Evolutionary conservation across 805 yeast genomes (phyloP), one percentile per base, ranked within the genome.

Genomic region (Nakazawaea holstii): DNA sequence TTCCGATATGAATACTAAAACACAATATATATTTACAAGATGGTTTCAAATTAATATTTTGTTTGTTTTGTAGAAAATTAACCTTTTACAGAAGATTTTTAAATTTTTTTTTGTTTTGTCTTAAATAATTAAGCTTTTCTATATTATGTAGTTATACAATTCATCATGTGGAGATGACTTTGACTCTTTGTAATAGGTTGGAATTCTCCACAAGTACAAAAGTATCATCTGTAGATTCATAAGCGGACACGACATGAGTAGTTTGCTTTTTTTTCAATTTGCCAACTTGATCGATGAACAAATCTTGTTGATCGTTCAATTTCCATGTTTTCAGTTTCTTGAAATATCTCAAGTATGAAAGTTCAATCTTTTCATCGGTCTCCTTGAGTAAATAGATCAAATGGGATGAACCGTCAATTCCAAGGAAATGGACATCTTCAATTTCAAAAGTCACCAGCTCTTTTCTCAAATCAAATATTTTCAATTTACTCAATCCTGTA

Each of bases 381-480:
- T 29, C 8, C 6, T 28, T 27, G 32, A 35, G 30, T 9, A 46
- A 26, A 28, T 35, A 35, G 39, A 48, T 32, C 37, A 48, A 43
- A 7, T 48, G 43, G 26, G 50, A 38, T 17, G 47, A 32, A 6
- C 27, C 27, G 35, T 48, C 47, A n/a, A 48, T 33, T 8, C 13
- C 31, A 35, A 47, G 15, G 15, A 42, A 33, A 28, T 37, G 8
- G 15, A 33, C 43, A 37, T 15, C 40, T 30, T 31, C 35, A 11
- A 28, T 26, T 28, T 47, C 46, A 33, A 38, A 41, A n/a, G 36
- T 39, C 15, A 37, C 35, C 17, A 36, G 15, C 27, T 41, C 43
- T 51, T 77, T 76, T 51, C 84, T 65, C 53, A 80, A 62, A 57
- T 79, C 82, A 64, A 79, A 65, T 2, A 79, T 58, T 17, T 70